Evolutionary conservation across 352 stramenopile species (phyloP).

Genomic region (Pythium scleroteichum): DNA sequence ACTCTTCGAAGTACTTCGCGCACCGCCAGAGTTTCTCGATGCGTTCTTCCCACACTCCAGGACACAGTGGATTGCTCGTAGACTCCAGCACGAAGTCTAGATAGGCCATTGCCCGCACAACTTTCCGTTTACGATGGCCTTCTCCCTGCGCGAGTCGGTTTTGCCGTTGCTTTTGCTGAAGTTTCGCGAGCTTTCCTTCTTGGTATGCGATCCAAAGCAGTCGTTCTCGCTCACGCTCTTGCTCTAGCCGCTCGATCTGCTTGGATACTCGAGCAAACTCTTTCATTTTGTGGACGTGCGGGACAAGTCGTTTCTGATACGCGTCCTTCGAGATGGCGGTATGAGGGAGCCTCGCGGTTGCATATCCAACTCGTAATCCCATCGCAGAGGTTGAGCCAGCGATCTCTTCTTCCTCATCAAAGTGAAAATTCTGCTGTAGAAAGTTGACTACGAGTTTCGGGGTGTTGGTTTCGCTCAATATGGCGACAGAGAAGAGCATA

Average conservation of each 20-base stretch:
- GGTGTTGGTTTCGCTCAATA: constrained; percentile 55
- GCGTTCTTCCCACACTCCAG: constrained; percentile 39
- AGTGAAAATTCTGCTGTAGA: constrained; percentile 71
- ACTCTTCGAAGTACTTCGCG: constrained; percentile 72
- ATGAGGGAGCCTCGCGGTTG: constrained; percentile 36
- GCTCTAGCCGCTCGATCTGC: constrained; percentile 42
- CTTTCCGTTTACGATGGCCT: constrained; percentile 44
- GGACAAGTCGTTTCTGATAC: constrained; percentile 57
- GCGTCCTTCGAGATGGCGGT: constrained; percentile 42
- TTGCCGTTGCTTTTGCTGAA: constrained; percentile 45
- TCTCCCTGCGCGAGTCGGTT: constrained; percentile 34
- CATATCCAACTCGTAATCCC: constrained; percentile 26
- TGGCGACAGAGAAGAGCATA: constrained; percentile 68
- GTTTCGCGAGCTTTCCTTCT: constrained; percentile 48
- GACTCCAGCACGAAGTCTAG: constrained; percentile 62
- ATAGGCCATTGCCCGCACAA: constrained; percentile 55
- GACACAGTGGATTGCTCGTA: constrained; percentile 38
- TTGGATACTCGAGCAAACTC: constrained; percentile 42
- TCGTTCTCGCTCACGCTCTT: constrained; percentile 51
- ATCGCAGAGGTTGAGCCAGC: constrained; percentile 8
- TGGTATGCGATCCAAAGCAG: constrained; percentile 50
- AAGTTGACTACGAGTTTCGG: constrained; percentile 66
- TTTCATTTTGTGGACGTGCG: constrained; percentile 60
- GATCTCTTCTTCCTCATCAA: constrained; percentile 26
- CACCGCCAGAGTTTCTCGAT: constrained; percentile 78